Evolutionary conservation across 768 basidiomycete genomes (phyloP), one percentile per base, ranked within the genome.

Genomic region (Gelatoporia subvermispora): DNA sequence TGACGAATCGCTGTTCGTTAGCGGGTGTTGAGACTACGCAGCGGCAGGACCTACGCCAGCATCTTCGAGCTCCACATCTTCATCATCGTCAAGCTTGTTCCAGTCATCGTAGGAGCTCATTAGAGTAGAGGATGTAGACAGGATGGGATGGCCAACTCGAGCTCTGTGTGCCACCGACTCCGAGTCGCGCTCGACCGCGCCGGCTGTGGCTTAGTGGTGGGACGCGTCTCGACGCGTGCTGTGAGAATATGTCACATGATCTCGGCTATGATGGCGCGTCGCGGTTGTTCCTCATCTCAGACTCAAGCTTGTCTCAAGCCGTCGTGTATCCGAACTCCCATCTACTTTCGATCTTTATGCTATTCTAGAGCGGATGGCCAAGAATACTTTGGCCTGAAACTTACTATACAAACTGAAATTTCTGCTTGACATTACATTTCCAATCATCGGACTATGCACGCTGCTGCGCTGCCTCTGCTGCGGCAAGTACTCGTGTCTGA

Each of bases 51-150:
- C 38, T 56, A 86, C 85, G 36, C 84, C 82, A 9, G 62, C 44
- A 57, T 88, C 87, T 59, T 88, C 85, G 16, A 92, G 60, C 53
- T 92, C 90, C 18, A 88, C 84, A 0, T 93, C 88, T 4, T 91
- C 89, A 7, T 90, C 88, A 0, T 89, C 85, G 16, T 85, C 86
- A 22, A 87, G 60, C 46, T 72, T 77, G 61, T 86, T 88, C 89
- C 88, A 91, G 48, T 88, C 85, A 31, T 89, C 85, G 52, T 82
- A 91, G 0, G 79, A 73, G 0, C 84, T 66, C 85, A 89, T 88
- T 15, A 13, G 22, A 9, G 13, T 31, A 13, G 28, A 31, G 28
- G 13, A 7, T 31, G 13, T 31, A 31, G 28, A 31, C n/a, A n/a
- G n/a, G 28, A 31, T 31, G 28, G 28, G 5, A 31, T 7, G 28